Evolutionary conservation across 345 rosid genomes (phyloP).

Genomic region (Hypericum androsaemum): DNA sequence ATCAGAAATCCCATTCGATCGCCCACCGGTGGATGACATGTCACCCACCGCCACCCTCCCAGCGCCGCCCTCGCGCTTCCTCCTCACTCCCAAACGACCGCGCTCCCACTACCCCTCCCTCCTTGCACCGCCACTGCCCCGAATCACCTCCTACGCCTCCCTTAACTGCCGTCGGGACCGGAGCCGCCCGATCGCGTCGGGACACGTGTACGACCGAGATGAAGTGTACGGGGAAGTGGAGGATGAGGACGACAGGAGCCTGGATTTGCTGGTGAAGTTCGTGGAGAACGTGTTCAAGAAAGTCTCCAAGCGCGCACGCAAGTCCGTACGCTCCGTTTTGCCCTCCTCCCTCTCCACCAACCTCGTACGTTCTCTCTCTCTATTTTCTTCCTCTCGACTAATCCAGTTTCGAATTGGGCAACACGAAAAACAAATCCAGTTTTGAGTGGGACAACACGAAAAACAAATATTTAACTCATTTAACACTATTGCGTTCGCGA

Average conservation of each 20-base stretch:
- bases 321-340: slow-evolving; percentile 76
- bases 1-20: not conserved
- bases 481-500: too few species aligned
- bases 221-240: not conserved
- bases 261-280: slow-evolving; percentile 67
- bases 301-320: slow-evolving; percentile 62
- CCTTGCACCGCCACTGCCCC: not conserved
- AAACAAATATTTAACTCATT: too few species aligned
- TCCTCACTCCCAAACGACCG: not conserved
- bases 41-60: not conserved
- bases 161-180: slow-evolving; percentile 49
- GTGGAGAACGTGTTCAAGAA: slow-evolving; percentile 61
- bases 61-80: not conserved
- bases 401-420: too few species aligned
- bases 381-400: not conserved
- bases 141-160: slow-evolving; percentile 1
- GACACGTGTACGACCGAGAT: slow-evolving; percentile 14
- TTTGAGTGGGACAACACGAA: not conserved
- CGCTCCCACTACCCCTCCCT: not conserved
- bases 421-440: not conserved
- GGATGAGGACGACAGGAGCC: slow-evolving; percentile 74
- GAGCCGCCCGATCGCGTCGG: slow-evolving; percentile 56
- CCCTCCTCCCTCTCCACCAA: slow-evolving; percentile 56
- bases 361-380: slow-evolving; percentile 28
- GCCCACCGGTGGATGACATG: not conserved